phyloP scores from a whole-genome alignment of 1,284 basidiomycete genomes.

The Leccinum fuscescens region DNA sequence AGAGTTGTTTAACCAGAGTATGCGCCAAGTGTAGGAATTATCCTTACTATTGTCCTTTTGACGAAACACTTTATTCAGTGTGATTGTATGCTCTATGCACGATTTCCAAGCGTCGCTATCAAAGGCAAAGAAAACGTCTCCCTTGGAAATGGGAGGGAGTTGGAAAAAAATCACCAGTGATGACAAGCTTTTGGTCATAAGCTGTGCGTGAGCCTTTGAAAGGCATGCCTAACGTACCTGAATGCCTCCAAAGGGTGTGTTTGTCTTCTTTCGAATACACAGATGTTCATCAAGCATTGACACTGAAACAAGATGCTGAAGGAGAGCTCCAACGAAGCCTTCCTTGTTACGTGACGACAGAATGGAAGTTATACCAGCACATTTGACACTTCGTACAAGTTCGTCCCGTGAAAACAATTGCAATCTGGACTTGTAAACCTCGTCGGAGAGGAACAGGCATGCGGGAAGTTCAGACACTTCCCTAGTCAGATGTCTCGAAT shows the following conservation, averaged over 20 bases:
- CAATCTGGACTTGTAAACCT: too few relatives aligned
- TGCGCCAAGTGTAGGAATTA: background rate
- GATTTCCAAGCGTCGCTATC: slow-evolving; percentile 73
- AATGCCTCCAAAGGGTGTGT: slow-evolving; percentile 79
- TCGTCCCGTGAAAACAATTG: too few relatives aligned
- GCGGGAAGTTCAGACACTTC: too few relatives aligned
- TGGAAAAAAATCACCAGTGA: slow-evolving; percentile 90
- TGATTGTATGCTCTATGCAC: slow-evolving; percentile 67
- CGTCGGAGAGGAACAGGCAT: too few relatives aligned
- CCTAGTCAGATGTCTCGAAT: too few relatives aligned
- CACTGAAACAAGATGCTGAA: slow-evolving; percentile 40
- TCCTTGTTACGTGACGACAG: too few relatives aligned
- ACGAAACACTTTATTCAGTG: slow-evolving; percentile 73
- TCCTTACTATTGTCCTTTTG: slow-evolving; percentile 50
- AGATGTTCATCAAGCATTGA: slow-evolving; percentile 84
- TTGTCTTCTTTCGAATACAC: slow-evolving; percentile 55
- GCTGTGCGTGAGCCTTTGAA: background rate
- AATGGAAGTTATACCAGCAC: too few relatives aligned
- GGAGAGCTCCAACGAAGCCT: too few relatives aligned
- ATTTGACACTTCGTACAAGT: too few relatives aligned
- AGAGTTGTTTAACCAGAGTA: background rate
- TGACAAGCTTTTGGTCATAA: slow-evolving; percentile 47
- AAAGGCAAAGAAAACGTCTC: slow-evolving; percentile 60
- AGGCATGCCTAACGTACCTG: slow-evolving; percentile 45
- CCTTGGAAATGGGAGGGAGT: slow-evolving; percentile 68